Evolutionary conservation across 257 asterid genomes (phyloP).

Genomic region (Craterostigma plantagineum): DNA sequence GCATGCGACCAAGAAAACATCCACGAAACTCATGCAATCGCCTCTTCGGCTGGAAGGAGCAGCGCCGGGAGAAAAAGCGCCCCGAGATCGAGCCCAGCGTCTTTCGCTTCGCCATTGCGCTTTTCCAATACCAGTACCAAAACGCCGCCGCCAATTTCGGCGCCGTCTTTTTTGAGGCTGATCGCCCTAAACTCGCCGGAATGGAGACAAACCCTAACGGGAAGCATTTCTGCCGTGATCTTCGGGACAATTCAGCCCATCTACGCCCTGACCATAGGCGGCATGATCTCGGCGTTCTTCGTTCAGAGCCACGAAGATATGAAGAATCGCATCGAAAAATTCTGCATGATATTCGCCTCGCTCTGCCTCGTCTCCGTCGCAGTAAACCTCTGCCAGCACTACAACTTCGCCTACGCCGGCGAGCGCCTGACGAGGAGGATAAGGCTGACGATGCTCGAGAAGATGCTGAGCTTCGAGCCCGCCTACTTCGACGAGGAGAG

Average conservation of each 20-base stretch:
- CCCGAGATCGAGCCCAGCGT: constrained; percentile 42
- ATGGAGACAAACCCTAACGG: constrained; percentile 58
- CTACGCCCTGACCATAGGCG: constrained; percentile 68
- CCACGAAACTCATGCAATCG: constrained; percentile 6
- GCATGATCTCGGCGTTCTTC: constrained; percentile 58
- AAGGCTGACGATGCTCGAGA: constrained; percentile 61
- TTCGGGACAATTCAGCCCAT: constrained; percentile 82
- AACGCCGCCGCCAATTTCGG: constrained; percentile 12
- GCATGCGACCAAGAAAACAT: constrained; percentile 31
- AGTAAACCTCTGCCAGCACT: constrained; percentile 54
- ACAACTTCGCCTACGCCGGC: constrained; percentile 85
- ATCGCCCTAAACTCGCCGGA: constrained; percentile 81
- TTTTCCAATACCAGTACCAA: not conserved
- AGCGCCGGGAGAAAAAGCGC: constrained; percentile 31
- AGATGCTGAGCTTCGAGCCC: constrained; percentile 75
- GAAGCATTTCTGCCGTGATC: constrained; percentile 38
- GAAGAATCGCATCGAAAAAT: constrained; percentile 33
- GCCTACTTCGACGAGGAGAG: constrained; percentile 86
- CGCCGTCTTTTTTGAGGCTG: constrained; percentile 55
- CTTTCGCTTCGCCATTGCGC: constrained; percentile 31
- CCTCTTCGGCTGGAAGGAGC: constrained; percentile 28
- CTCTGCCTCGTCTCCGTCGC: constrained; percentile 51
- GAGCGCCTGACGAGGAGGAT: constrained; percentile 73
- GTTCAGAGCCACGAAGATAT: constrained; percentile 32
- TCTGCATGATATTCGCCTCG: constrained; percentile 40